Conservation (phyloP, 129 eudicot species). For the Ambrosia trifida region DNA sequence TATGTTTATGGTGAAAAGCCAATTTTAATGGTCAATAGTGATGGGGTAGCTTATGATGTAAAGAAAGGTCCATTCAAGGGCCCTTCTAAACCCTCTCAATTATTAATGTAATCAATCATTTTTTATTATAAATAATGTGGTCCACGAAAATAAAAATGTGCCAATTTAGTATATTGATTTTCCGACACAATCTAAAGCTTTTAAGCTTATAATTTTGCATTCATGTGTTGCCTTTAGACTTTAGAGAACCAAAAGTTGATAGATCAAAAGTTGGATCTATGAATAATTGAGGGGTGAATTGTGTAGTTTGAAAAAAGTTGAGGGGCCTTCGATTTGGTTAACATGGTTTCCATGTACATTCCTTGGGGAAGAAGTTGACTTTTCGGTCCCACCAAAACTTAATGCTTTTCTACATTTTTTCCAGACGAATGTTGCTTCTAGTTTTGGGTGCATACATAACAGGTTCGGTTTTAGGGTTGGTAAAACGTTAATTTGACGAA, state of each 20-base stretch:
- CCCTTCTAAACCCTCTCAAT: constrained; percentile 32
- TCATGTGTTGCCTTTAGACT: not conserved
- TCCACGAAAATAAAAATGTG: not conserved
- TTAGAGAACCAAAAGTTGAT: not conserved
- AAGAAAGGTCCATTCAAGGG: constrained; percentile 54
- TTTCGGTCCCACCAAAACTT: constrained; percentile 31
- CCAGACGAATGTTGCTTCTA: constrained; percentile 27
- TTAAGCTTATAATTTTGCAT: constrained; percentile 14
- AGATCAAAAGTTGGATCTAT: not conserved
- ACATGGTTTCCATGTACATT: constrained; percentile 18
- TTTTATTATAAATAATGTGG: constrained; percentile 2
- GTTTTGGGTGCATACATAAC: constrained; percentile 9
- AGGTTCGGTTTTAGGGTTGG: constrained; percentile 49
- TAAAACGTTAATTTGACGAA: not conserved
- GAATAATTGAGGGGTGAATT: not conserved
- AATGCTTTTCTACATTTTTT: constrained; percentile 19
- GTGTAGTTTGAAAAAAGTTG: not conserved
- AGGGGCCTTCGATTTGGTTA: constrained; percentile 23
- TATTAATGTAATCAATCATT: constrained; percentile 15
- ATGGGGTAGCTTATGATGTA: constrained; percentile 50
- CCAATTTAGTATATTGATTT: not conserved
- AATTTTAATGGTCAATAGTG: constrained; percentile 19
- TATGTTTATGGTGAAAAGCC: constrained; percentile 6
- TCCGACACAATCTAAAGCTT: not conserved
- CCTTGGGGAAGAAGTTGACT: constrained; percentile 41